Percentiles rank a stretch among this genome's conserved stretches.
These are phyloP conservation scores for Alisma plantagoaquatica DNA, from an alignment of 106 monocot species.

Conservation along the genomic window DNA sequence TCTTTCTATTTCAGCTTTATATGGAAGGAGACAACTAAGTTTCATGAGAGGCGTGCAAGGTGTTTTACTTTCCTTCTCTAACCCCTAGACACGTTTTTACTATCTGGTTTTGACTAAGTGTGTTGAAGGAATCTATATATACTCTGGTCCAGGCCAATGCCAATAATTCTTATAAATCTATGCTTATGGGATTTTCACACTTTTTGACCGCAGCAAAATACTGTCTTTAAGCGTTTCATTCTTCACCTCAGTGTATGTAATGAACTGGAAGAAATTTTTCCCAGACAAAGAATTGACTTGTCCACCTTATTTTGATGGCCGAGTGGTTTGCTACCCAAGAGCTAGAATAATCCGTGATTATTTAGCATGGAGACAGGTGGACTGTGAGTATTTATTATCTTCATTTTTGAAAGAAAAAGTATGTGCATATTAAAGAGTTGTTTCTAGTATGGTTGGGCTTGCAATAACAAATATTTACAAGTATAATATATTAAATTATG, in stretches of 20 bases:
- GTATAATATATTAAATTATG: too few species aligned
- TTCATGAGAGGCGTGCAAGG: slow-evolving; percentile 12
- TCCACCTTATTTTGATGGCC: slow-evolving; percentile 12
- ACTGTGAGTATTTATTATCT: too few species aligned
- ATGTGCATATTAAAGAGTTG: too few species aligned
- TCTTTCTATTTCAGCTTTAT: slow-evolving; percentile 10
- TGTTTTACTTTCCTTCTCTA: not conserved
- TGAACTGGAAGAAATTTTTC: slow-evolving; percentile 11
- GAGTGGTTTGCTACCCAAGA: slow-evolving; percentile 6
- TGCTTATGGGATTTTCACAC: not conserved
- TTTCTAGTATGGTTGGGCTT: too few species aligned
- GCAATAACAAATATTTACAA: too few species aligned
- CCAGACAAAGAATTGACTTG: not conserved
- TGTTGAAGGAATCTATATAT: not conserved
- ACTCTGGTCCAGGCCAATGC: not conserved
- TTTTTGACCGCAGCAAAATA: slow-evolving; percentile 1
- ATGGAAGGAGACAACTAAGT: slow-evolving; percentile 5
- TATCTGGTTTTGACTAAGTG: not conserved
- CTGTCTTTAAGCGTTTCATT: slow-evolving; percentile 3
- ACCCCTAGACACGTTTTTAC: not conserved
- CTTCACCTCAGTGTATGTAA: slow-evolving; percentile 14
- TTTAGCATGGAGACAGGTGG: too few species aligned
- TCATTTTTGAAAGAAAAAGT: too few species aligned
- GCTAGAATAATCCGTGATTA: too few species aligned
- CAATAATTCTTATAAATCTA: not conserved